Conservation (phyloP, 2,329 filamentous ascomycete species). For the Plenodomus lindquistii region DNA sequence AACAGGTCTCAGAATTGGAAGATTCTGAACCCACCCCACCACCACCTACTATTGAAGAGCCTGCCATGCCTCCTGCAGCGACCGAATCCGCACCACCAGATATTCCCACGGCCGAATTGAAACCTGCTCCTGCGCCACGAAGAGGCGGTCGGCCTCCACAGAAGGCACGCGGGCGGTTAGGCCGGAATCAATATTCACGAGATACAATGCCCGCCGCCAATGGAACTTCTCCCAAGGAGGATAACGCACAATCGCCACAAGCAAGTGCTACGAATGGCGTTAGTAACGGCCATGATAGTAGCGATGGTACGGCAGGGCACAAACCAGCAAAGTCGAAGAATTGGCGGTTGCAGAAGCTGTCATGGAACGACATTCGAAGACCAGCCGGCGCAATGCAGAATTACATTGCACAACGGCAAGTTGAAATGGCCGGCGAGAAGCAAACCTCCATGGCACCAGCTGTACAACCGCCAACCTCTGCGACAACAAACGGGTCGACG, state of each 20-base stretch:
- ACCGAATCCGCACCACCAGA: constrained; percentile 35
- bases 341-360: constrained; percentile 63
- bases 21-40: constrained; percentile 26
- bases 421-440: constrained; percentile 74
- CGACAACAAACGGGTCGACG: constrained; percentile 28
- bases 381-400: constrained; percentile 83
- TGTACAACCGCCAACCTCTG: constrained; percentile 23
- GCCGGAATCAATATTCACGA: constrained; percentile 46
- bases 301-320: constrained; percentile 60
- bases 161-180: constrained; percentile 38
- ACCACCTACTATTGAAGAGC: constrained; percentile 34
- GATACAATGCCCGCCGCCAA: constrained; percentile 40
- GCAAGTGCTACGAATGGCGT: constrained; percentile 35
- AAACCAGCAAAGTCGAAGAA: constrained; percentile 63
- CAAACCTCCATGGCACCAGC: constrained; percentile 25
- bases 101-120: constrained; percentile 23
- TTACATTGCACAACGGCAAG: constrained; percentile 85
- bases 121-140: constrained; percentile 34
- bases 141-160: constrained; percentile 41
- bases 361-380: constrained; percentile 85
- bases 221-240: constrained; percentile 37
- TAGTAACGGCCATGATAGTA: constrained; percentile 53
- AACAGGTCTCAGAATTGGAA: constrained; percentile 34
- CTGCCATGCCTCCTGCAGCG: constrained; percentile 18
- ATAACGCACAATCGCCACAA: constrained; percentile 38